Conservation (phyloP, 495 filamentous ascomycete species). For the Aspergillus leporis region DNA sequence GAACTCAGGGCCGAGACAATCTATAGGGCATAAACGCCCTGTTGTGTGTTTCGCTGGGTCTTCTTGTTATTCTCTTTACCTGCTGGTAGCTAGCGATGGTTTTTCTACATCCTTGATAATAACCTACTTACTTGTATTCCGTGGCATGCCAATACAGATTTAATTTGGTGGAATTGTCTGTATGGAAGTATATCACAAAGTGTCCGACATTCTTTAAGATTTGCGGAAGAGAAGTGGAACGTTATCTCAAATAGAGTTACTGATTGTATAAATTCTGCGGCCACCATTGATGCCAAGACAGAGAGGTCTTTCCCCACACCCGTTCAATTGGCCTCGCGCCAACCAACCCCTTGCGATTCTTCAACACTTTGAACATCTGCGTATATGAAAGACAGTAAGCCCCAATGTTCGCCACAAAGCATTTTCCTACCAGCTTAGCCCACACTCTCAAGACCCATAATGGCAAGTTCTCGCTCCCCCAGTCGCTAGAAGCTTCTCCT, state of each 20-base stretch:
- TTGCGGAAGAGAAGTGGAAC: not conserved
- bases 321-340: not conserved
- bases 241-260: not conserved
- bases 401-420: conserved; percentile 33
- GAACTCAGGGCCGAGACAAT: conserved; percentile 21
- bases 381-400: not conserved
- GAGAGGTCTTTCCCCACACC: not conserved
- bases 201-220: not conserved
- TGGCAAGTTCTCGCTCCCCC: conserved; percentile 27
- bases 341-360: not conserved
- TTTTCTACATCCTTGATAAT: conserved; percentile 53
- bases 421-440: conserved; percentile 35
- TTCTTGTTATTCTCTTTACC: conserved; percentile 42
- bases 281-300: not conserved
- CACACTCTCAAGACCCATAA: conserved; percentile 51
- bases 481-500: not conserved
- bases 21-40: conserved; percentile 14
- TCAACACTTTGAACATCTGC: not conserved
- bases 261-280: not conserved
- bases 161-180: conserved; percentile 19
- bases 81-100: conserved; percentile 52
- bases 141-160: conserved; percentile 42
- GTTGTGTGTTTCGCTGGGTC: conserved; percentile 16
- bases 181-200: not conserved
- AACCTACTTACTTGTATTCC: conserved; percentile 44